Percentiles rank a stretch among this genome's conserved stretches.
Evolutionary conservation across 257 asterid species (phyloP).

Genomic region (Solanum corneliomulleri): DNA sequence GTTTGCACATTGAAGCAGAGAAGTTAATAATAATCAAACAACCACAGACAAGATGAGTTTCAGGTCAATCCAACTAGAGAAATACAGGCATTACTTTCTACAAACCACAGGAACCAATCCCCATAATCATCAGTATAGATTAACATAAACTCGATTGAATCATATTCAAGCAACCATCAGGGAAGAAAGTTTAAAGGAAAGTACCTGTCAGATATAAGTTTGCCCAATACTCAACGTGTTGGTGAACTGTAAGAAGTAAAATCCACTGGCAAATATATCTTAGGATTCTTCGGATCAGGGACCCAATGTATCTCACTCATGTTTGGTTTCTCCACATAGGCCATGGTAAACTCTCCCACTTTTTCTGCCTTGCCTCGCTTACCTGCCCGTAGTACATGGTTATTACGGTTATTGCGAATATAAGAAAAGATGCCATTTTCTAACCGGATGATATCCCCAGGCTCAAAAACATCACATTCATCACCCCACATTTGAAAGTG

Average conservation of each 20-base stretch:
- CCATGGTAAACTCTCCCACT: slow-evolving; percentile 52
- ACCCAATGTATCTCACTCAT: slow-evolving; percentile 56
- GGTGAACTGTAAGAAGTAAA: slow-evolving; percentile 38
- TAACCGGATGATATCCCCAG: slow-evolving; percentile 45
- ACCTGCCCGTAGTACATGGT: slow-evolving; percentile 55
- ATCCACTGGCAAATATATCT: slow-evolving; percentile 25
- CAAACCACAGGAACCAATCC: not conserved
- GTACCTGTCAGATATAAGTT: not conserved
- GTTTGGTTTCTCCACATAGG: slow-evolving; percentile 68
- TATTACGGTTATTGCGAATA: slow-evolving; percentile 10
- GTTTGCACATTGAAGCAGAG: not conserved
- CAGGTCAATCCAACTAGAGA: not conserved
- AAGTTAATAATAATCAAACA: not conserved
- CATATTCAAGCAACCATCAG: not conserved
- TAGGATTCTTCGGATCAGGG: slow-evolving; percentile 25
- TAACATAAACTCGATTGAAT: not conserved
- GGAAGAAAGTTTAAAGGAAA: not conserved
- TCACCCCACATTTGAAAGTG: slow-evolving; percentile 77
- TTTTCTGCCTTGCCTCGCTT: slow-evolving; percentile 52
- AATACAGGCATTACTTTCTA: not conserved
- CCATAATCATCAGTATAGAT: not conserved
- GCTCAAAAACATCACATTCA: slow-evolving; percentile 54
- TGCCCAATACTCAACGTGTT: slow-evolving; percentile 2
- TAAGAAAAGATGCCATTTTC: slow-evolving; percentile 61
- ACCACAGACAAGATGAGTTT: not conserved